Evolutionary conservation across 441 rosid species (phyloP), one percentile per base, ranked within the genome.

Genomic region (Arabidopsis lyrata): DNA sequence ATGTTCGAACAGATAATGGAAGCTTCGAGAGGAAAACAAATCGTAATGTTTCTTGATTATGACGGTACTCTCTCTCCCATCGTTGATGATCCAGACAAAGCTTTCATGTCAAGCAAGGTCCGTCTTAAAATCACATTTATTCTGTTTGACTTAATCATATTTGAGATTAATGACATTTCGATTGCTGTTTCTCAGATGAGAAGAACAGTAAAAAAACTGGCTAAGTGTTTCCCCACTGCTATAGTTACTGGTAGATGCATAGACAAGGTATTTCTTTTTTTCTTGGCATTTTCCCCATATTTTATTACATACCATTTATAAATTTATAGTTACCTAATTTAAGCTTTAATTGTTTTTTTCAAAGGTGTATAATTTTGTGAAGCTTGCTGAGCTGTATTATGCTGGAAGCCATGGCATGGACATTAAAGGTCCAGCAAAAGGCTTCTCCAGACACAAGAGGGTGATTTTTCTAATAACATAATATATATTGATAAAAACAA

Each of bases 331-430:
- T 55, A n/a, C 41, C 10, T 9, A 31, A 59, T 32, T 18, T 4
- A 29, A 29, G 0, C 5, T 29, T 29, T 4, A 29, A 29, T 29
- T 4, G 31, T 29, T 29, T 29, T 5, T 38, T 70, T 8, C 16
- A 64, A 56, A 95, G 99, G 98, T 95, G 13, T 89, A 89, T 70
- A 85, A 81, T 13, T 92, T 95, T 78, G 99, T 95, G 59, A 87
- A 83, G 44, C 32, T 95, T 71, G 86, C 90, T 39, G 98, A 91
- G 77, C 76, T 92, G 75, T 92, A 95, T 83, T 95, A 95, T 69
- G 99, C 99, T 41, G 99, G 99, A 38, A 95, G 99, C 83, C 99
- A 95, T 78, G 99, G 99, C 32, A 95, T 95, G 99, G 99, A 95
- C 90, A 95, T 95, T 49, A 88, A 83, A 81, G 99, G 96, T 6